Percentiles rank a stretch among this genome's conserved stretches.
These are phyloP conservation scores for Anaeromyces robustus DNA, from an alignment of 192 early-diverging fungal genomes.

Conservation along the genomic window DNA sequence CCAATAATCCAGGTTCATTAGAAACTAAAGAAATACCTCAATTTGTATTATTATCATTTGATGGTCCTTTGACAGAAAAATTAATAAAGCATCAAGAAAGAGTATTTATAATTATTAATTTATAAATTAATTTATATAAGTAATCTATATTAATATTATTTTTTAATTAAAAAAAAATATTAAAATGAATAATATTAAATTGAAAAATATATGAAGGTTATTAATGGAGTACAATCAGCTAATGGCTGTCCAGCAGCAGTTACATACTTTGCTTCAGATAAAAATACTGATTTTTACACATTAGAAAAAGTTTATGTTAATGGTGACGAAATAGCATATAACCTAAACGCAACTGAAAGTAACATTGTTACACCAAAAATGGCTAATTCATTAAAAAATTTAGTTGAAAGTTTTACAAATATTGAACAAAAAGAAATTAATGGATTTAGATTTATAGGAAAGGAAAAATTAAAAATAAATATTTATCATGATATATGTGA, in stretches of 20 bases:
- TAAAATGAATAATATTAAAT: too few relatives aligned
- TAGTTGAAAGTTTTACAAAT: background rate
- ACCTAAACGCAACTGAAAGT: background rate
- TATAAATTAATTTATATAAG: too few relatives aligned
- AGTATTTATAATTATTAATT: too few relatives aligned
- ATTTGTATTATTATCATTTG: too few relatives aligned
- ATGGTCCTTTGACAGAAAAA: too few relatives aligned
- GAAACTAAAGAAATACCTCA: too few relatives aligned
- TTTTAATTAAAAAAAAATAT: too few relatives aligned
- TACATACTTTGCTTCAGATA: background rate
- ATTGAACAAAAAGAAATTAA: background rate
- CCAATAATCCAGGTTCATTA: too few relatives aligned
- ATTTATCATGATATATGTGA: background rate
- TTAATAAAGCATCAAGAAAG: too few relatives aligned
- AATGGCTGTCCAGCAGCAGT: background rate
- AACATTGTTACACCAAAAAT: background rate
- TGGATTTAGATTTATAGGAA: background rate
- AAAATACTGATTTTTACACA: background rate
- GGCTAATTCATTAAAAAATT: background rate
- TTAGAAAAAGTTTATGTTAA: background rate
- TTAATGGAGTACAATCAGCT: background rate
- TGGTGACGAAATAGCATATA: background rate
- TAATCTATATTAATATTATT: too few relatives aligned
- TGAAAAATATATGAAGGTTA: too few relatives aligned
- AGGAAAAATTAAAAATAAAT: background rate